Conservation (phyloP, 345 rosid species). For the Eucalyptus decipiens region DNA sequence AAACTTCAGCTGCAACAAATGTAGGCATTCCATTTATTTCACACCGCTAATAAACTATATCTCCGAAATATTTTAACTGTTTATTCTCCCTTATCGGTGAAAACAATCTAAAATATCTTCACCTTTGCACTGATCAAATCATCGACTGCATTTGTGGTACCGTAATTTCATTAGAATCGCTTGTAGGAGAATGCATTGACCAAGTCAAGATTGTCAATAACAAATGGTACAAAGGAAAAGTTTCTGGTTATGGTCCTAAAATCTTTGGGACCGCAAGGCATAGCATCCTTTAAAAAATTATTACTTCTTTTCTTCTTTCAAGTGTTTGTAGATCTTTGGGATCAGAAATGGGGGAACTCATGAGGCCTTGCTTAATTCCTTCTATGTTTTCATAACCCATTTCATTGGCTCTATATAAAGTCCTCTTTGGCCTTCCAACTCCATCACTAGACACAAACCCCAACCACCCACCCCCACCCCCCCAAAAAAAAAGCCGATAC, state of each 20-base stretch:
- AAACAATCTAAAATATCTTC: background rate
- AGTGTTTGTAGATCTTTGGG: background rate
- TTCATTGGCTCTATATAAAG: background rate
- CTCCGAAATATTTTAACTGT: background rate
- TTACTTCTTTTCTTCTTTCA: background rate
- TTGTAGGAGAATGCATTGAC: background rate
- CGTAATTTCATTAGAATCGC: background rate
- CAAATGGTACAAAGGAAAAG: background rate
- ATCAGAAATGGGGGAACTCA: background rate
- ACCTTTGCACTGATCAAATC: background rate
- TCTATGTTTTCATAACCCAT: background rate
- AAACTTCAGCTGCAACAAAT: background rate
- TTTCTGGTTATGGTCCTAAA: background rate
- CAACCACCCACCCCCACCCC: fast-evolving
- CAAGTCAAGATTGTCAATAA: background rate
- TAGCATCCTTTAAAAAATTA: background rate
- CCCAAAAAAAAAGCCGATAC: background rate
- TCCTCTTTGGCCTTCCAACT: background rate
- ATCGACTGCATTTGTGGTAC: background rate
- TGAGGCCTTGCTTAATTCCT: background rate
- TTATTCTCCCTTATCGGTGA: background rate
- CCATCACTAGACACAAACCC: background rate
- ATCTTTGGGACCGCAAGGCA: background rate
- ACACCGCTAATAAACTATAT: background rate
- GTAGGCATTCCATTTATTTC: background rate